phyloP scores from a whole-genome alignment of 495 filamentous ascomycete species.

The Stereocaulon alpinum region DNA sequence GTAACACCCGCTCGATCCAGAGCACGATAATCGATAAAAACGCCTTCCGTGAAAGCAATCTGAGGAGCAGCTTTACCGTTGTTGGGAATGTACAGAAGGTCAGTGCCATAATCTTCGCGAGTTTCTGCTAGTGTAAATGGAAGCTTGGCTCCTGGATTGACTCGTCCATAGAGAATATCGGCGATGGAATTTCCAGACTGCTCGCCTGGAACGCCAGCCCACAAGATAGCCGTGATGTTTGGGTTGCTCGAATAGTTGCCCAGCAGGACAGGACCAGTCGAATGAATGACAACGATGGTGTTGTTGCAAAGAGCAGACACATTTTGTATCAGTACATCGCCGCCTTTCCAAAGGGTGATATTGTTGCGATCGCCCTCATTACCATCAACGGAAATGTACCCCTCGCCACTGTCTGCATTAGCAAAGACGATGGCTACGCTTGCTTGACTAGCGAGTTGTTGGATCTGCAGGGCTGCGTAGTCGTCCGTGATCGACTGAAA shows the following conservation, averaged over 20 bases:
- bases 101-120: constrained; percentile 61
- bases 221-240: constrained; percentile 91
- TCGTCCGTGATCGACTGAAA: constrained; percentile 72
- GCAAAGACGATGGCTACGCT: constrained; percentile 77
- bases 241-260: constrained; percentile 67
- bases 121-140: constrained; percentile 81
- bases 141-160: constrained; percentile 76
- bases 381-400: constrained; percentile 70
- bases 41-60: constrained; percentile 70
- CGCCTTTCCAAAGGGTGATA: constrained; percentile 77
- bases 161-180: constrained; percentile 81
- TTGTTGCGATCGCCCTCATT: constrained; percentile 90
- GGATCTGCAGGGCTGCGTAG: constrained; percentile 51
- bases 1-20: constrained; percentile 67
- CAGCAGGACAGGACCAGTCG: constrained; percentile 68
- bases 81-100: constrained; percentile 67
- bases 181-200: constrained; percentile 85
- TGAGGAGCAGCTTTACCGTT: constrained; percentile 63
- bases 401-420: constrained; percentile 81
- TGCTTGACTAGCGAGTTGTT: constrained; percentile 52
- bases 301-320: constrained; percentile 73
- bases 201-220: constrained; percentile 88
- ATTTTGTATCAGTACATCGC: constrained; percentile 66
- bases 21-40: constrained; percentile 88
- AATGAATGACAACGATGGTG: constrained; percentile 88